A percentile compares a stretch with the other conserved stretches of the same genome.
phyloP scores from a whole-genome alignment of 2,329 filamentous ascomycete species.

The Allantophomopsis cytisporea region DNA sequence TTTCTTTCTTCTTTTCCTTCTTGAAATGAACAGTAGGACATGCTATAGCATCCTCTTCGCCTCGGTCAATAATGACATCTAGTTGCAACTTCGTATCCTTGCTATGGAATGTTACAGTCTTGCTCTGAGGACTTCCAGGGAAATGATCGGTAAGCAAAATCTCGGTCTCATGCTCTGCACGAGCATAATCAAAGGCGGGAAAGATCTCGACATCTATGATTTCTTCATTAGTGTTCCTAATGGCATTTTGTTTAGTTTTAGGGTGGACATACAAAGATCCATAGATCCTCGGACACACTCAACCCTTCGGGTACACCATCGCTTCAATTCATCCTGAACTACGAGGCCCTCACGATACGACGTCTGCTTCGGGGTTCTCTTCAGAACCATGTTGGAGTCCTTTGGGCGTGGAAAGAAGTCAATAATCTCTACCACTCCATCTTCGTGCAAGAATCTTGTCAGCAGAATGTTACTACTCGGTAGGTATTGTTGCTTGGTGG shows the following conservation, averaged over 20 bases:
- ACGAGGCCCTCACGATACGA: conserved; percentile 37
- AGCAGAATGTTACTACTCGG: conserved; percentile 64
- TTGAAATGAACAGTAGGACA: conserved; percentile 41
- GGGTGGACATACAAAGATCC: conserved; percentile 33
- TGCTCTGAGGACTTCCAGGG: conserved; percentile 30
- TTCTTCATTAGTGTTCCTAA: neutral
- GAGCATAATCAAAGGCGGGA: conserved; percentile 59
- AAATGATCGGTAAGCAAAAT: conserved; percentile 31
- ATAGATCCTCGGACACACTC: conserved; percentile 59
- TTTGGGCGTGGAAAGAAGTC: conserved; percentile 67
- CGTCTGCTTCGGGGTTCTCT: conserved; percentile 30
- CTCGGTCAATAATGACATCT: conserved; percentile 51
- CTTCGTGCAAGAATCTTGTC: conserved; percentile 65
- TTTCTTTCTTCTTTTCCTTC: conserved; percentile 33
- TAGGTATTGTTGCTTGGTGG: conserved; percentile 67
- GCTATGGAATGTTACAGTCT: conserved; percentile 49
- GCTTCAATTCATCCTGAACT: conserved; percentile 50
- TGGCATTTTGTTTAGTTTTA: neutral
- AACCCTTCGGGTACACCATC: conserved; percentile 57
- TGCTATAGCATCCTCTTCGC: conserved; percentile 28
- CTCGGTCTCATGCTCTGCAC: conserved; percentile 44
- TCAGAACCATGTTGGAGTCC: conserved; percentile 35
- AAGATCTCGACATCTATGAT: conserved; percentile 51
- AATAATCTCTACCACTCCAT: conserved; percentile 58
- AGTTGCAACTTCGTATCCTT: conserved; percentile 47